Evolutionary conservation across 179 eudicot species (phyloP).

Genomic region (Carnegiea gigantea): DNA sequence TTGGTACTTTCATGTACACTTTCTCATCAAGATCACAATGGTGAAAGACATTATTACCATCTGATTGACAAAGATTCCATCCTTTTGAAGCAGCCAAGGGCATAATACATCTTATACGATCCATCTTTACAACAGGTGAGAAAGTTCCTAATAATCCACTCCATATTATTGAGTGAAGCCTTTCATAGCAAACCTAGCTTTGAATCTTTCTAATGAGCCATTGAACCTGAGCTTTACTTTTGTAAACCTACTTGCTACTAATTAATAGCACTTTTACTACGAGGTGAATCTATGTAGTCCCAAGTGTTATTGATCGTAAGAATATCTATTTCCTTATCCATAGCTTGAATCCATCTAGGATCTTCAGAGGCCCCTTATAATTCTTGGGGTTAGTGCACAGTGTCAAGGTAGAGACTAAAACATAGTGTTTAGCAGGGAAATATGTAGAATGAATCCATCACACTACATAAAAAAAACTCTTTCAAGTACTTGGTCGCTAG

Average conservation of each 20-base stretch:
- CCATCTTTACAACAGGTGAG: neutral
- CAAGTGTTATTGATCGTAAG: neutral
- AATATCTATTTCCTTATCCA: neutral
- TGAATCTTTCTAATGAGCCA: neutral
- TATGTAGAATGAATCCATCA: too few species aligned
- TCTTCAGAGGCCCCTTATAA: too few species aligned
- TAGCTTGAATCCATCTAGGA: neutral
- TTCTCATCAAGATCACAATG: neutral
- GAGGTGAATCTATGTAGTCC: neutral
- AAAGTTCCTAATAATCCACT: neutral
- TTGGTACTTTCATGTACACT: neutral
- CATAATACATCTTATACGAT: neutral
- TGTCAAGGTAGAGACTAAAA: too few species aligned
- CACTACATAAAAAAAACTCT: too few species aligned
- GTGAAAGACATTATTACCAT: neutral
- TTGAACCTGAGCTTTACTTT: neutral
- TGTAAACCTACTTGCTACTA: neutral
- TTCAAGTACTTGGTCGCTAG: too few species aligned
- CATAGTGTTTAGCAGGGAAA: too few species aligned
- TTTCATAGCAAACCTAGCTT: neutral
- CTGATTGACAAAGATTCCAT: neutral
- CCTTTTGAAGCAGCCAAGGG: neutral
- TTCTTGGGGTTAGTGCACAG: too few species aligned
- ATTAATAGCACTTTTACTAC: neutral
- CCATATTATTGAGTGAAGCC: neutral